Conservation (phyloP, 2,329 filamentous ascomycete species). For the Thermoascus crustaceus region DNA sequence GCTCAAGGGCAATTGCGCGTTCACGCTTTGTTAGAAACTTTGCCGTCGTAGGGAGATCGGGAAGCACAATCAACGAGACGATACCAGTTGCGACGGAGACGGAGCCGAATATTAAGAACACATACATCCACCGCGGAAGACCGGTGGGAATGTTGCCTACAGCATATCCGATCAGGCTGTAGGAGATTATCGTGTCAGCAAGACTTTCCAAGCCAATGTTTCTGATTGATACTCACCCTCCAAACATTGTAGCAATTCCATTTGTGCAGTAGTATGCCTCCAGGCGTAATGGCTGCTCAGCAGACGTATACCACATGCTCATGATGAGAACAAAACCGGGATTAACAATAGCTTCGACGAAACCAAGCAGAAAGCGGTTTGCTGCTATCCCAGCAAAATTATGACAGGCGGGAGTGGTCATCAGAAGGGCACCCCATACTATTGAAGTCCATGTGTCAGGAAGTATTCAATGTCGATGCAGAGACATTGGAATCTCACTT, state of each 20-base stretch:
- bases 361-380: slow-evolving; percentile 40
- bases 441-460: slow-evolving; percentile 10
- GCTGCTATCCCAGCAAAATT: slow-evolving; percentile 38
- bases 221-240: too few relatives aligned
- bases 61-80: slow-evolving; percentile 30
- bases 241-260: slow-evolving; percentile 54
- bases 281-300: slow-evolving; percentile 45
- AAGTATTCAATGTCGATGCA: neutral
- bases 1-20: slow-evolving; percentile 43
- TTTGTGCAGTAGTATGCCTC: slow-evolving; percentile 52
- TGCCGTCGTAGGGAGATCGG: slow-evolving; percentile 39
- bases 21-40: slow-evolving; percentile 35
- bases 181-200: neutral
- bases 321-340: slow-evolving; percentile 45
- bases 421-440: slow-evolving; percentile 39
- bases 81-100: slow-evolving; percentile 31
- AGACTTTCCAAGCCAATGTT: slow-evolving; percentile 11
- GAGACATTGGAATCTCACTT: slow-evolving; percentile 8
- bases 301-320: slow-evolving; percentile 43
- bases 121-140: slow-evolving; percentile 47
- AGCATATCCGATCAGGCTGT: slow-evolving; percentile 47
- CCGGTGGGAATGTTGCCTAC: slow-evolving; percentile 51
- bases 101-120: slow-evolving; percentile 49
- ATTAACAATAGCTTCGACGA: slow-evolving; percentile 42
- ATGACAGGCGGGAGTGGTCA: slow-evolving; percentile 36